A percentile compares a stretch with the other conserved stretches of the same genome.
Evolutionary conservation across 352 stramenopile genomes (phyloP).

Genomic region (Globisporangium carolinianum): DNA sequence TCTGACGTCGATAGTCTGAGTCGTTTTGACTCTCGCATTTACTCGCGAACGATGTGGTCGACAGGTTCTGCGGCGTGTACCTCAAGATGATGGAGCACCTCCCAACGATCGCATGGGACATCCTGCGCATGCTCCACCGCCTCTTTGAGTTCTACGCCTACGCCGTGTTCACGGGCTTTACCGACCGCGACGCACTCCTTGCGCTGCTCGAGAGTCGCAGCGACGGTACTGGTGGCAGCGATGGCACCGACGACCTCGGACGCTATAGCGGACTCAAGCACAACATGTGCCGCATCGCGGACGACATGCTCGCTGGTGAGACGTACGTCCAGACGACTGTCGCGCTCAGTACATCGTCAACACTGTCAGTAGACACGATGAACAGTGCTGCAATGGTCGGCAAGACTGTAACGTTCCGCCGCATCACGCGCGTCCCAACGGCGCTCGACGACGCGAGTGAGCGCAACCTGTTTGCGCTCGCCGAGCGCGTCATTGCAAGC

Average conservation of each 20-base stretch:
- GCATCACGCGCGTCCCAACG: conserved; percentile 34
- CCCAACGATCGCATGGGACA: conserved; percentile 60
- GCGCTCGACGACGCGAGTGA: conserved; percentile 47
- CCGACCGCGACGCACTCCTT: conserved; percentile 33
- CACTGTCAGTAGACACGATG: conserved; percentile 8
- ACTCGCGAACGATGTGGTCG: neutral
- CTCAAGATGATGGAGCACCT: conserved; percentile 86
- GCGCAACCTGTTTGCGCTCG: conserved; percentile 49
- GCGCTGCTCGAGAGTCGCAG: conserved; percentile 34
- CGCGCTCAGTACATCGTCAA: conserved; percentile 13
- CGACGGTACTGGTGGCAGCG: conserved; percentile 10
- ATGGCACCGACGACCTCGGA: conserved; percentile 16
- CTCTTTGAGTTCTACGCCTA: conserved; percentile 81
- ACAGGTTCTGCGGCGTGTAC: conserved; percentile 73
- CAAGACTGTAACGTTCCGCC: conserved; percentile 38
- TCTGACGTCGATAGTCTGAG: neutral
- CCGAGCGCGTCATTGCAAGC: conserved; percentile 55
- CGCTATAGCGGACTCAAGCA: conserved; percentile 34
- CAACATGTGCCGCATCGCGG: conserved; percentile 46
- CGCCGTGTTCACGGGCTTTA: conserved; percentile 64
- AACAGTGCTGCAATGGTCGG: conserved; percentile 17
- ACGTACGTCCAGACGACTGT: conserved; percentile 38
- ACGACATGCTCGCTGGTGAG: conserved; percentile 41
- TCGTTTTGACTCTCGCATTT: neutral
- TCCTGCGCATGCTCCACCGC: conserved; percentile 64